Base-by-base conservation (phyloP, 768 basidiomycete species). In the Termitomyces eurrhizus region DNA sequence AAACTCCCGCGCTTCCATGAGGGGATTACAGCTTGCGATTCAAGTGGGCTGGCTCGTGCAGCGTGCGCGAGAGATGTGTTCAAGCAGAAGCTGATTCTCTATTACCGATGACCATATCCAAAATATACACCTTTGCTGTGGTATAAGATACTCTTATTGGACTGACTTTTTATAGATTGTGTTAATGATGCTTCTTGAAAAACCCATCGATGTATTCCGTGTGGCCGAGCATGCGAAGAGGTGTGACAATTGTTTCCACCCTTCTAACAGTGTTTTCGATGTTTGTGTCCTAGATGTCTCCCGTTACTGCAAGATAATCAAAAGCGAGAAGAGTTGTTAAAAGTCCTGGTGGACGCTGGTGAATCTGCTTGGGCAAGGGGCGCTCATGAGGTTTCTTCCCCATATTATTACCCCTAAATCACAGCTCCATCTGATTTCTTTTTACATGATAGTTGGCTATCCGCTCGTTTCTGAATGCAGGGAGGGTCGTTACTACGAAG, bases 21-120 rank as follows among this genome's bases (percentile, higher is more conserved):
- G 82, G 24, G 88, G 88, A 4, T 74, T 88, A 39, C 88, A 90
- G 67, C 70, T 80, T 18, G 88, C 87, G 1, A 79, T 89, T 21
- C 73, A 82, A 1, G 88, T 89, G 68, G 89, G 89, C 1, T 91
- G 88, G 88, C 75, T 91, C 11, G 82, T 87, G 7, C 86, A 88
- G 59, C 76, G 86, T 52, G 88, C 86, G 4, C 75, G 88, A 39
- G 88, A 90, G 65, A 88, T 89, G 87, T 89, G 87, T 70, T 9
- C 82, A 86, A 64, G 80, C 79, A 4, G 86, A 88, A 69, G 83
- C 79, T 0, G 77, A 79, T 44, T 71, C 69, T 4, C 75, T 88
- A 13, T 75, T 86, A 0, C 70, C 73, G 55, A 80, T 80, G 16
- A 69, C 75, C 1, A 73, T 83, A 49, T 80, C 86, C 26, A 87